Percentiles rank a stretch among this genome's conserved stretches.
Conservation (phyloP, 2,329 filamentous ascomycete species). For the Pochonia chlamydosporia region DNA sequence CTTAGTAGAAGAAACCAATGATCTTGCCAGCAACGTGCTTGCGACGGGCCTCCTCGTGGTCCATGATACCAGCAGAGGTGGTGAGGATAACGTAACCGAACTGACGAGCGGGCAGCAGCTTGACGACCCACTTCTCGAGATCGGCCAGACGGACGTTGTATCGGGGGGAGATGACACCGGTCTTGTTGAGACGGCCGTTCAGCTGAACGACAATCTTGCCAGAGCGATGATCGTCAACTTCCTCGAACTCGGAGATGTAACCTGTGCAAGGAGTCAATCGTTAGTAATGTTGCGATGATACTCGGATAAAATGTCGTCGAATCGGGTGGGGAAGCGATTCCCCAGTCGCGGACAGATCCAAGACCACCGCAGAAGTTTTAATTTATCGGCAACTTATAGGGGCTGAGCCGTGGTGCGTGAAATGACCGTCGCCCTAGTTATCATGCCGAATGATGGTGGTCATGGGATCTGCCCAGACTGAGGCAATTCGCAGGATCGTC, state of each 20-base stretch:
- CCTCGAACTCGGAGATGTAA: conserved; percentile 99
- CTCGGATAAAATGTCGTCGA: conserved; percentile 66
- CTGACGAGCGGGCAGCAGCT: conserved; percentile 98
- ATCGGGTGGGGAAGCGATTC: conserved; percentile 10
- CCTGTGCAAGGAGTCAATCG: conserved; percentile 47
- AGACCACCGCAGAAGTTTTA: conserved; percentile 67
- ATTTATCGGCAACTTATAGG: conserved; percentile 99
- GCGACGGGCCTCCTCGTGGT: conserved; percentile 98
- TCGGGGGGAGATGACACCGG: conserved; percentile 96
- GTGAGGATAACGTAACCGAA: conserved; percentile 99
- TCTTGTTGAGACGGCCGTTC: conserved; percentile 98
- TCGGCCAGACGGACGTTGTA: conserved; percentile 98
- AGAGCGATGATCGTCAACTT: conserved; percentile 98
- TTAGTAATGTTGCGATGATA: conserved; percentile 81
- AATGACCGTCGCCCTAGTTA: conserved; percentile 97
- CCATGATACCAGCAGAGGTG: conserved; percentile 99
- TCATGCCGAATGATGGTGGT: conserved; percentile 72
- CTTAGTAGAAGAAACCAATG: conserved; percentile 98
- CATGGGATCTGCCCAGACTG: conserved; percentile 13
- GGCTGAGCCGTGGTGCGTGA: conserved; percentile 75
- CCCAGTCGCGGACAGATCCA: conserved; percentile 51
- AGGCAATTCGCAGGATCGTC: not conserved
- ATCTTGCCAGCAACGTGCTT: conserved; percentile 99
- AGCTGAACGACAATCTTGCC: conserved; percentile 99
- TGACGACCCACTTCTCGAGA: conserved; percentile 99